These are phyloP conservation scores for Russula vinacea DNA, from an alignment of 768 basidiomycete genomes.

Conservation along the genomic window DNA sequence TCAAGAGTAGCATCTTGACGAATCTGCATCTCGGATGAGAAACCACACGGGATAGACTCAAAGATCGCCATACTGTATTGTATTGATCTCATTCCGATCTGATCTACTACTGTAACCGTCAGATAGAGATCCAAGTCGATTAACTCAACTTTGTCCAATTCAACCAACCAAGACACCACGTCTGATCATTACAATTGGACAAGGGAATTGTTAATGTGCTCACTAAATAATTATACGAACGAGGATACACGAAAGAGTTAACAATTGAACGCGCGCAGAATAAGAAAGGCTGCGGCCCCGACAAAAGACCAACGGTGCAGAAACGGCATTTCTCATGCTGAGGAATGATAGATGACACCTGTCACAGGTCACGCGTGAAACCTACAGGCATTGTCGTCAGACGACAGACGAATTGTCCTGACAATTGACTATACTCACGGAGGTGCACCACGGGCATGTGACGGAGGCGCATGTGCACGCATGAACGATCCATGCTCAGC, in stretches of 20 bases:
- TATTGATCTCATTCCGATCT: slow-evolving; percentile 16
- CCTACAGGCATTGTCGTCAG: not conserved
- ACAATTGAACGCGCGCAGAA: slow-evolving; percentile 1
- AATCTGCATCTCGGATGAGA: not conserved
- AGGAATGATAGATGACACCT: not conserved
- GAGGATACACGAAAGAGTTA: not conserved
- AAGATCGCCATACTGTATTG: slow-evolving; percentile 6
- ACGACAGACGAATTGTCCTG: not conserved
- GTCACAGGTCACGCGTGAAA: slow-evolving; percentile 20
- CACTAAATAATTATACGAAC: slow-evolving; percentile 19
- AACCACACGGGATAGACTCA: not conserved
- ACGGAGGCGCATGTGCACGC: slow-evolving; percentile 22
- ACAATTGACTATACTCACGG: slow-evolving; percentile 9
- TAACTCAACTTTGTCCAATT: slow-evolving; percentile 9
- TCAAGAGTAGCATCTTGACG: not conserved
- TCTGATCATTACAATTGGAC: slow-evolving; percentile 14
- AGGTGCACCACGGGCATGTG: slow-evolving; percentile 24
- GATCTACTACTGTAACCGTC: slow-evolving; percentile 4
- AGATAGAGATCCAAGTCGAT: slow-evolving; percentile 18
- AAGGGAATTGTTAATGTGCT: slow-evolving; percentile 4
- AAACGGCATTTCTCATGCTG: not conserved
- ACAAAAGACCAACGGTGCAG: not conserved
- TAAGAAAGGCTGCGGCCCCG: not conserved
- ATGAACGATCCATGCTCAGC: slow-evolving; percentile 25
- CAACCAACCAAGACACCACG: slow-evolving; percentile 1